Evolutionary conservation across 129 eudicot genomes (phyloP).

Genomic region (Apium graveolens): DNA sequence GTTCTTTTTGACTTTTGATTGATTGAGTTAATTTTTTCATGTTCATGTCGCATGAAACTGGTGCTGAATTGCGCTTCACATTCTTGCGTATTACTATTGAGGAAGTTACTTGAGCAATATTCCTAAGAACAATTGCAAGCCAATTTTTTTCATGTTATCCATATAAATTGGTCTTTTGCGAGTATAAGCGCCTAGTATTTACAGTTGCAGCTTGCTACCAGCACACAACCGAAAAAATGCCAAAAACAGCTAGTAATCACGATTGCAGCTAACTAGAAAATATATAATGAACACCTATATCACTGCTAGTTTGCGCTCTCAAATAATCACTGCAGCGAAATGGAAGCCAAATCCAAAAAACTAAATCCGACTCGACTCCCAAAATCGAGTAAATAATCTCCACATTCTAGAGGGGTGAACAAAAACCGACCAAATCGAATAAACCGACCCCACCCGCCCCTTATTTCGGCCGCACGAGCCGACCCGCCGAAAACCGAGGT

Average conservation of each 20-base stretch:
- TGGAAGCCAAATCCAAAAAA: too few relatives aligned
- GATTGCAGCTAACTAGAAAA: not conserved
- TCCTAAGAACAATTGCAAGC: not conserved
- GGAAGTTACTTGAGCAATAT: not conserved
- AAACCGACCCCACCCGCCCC: too few relatives aligned
- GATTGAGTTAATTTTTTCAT: not conserved
- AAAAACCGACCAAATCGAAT: too few relatives aligned
- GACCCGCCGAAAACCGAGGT: too few relatives aligned
- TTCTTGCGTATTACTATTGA: not conserved
- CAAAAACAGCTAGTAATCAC: not conserved
- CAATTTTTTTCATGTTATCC: not conserved
- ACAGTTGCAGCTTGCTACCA: not conserved
- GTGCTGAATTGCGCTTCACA: not conserved
- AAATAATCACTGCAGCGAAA: too few relatives aligned
- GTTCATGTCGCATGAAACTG: not conserved
- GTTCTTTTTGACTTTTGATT: not conserved
- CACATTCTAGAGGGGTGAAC: too few relatives aligned
- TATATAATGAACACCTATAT: too few relatives aligned
- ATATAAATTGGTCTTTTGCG: not conserved
- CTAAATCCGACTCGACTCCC: too few relatives aligned
- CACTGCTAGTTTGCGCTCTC: too few relatives aligned
- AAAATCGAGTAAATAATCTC: too few relatives aligned
- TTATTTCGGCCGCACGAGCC: too few relatives aligned
- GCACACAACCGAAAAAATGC: too few relatives aligned
- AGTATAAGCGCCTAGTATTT: not conserved